A percentile compares a stretch with the other conserved stretches of the same genome.
Evolutionary conservation across 1,284 basidiomycete species (phyloP).

Genomic region (Jaminaea rosea): DNA sequence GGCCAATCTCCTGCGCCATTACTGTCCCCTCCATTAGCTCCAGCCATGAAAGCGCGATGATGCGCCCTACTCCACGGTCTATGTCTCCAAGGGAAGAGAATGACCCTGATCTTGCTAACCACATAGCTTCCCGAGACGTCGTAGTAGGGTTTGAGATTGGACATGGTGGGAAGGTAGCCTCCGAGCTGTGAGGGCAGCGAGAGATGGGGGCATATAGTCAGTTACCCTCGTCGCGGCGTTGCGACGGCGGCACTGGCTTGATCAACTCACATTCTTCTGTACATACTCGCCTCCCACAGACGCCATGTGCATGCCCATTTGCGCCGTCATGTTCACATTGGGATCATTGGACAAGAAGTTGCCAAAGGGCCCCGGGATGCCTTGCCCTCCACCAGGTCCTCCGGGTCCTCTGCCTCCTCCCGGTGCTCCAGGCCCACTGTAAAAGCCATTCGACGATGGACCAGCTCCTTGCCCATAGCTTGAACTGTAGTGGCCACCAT

Average conservation of each 20-base stretch:
- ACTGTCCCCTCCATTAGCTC: neutral
- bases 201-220: too few relatives aligned
- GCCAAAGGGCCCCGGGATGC: constrained; percentile 1
- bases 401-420: neutral
- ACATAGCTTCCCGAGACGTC: constrained; percentile 96
- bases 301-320: constrained; percentile 93
- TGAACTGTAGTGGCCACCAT: neutral
- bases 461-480: neutral
- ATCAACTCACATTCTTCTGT: constrained; percentile 69
- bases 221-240: neutral
- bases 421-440: constrained; percentile 12
- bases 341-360: constrained; percentile 2
- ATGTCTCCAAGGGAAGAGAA: constrained; percentile 95
- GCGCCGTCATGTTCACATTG: constrained; percentile 64
- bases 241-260: neutral
- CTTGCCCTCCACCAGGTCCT: constrained; percentile 1
- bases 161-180: neutral
- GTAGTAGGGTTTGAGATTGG: constrained; percentile 77
- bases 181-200: neutral
- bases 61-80: constrained; percentile 43
- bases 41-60: too few relatives aligned
- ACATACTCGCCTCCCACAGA: constrained; percentile 91
- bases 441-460: neutral
- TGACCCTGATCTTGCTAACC: constrained; percentile 73
- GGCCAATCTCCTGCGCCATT: neutral